These are phyloP conservation scores for Cystofilobasidium bisporidii DNA, from an alignment of 768 basidiomycete species.

Conservation along the genomic window DNA sequence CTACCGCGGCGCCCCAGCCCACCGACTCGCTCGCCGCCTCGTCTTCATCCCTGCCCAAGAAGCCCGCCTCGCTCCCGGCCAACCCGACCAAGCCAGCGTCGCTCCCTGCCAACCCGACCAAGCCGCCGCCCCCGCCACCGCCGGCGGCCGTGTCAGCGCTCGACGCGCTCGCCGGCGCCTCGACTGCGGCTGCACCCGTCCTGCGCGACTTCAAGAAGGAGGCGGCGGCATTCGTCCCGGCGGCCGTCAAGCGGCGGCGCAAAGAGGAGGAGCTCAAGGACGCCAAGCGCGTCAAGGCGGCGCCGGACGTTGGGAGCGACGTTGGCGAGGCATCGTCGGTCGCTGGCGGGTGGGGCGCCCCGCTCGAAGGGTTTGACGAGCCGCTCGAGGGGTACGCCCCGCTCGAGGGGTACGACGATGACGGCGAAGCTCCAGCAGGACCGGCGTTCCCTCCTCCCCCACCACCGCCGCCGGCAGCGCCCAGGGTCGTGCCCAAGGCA, in stretches of 20 bases:
- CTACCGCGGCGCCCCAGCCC: constrained; percentile 7
- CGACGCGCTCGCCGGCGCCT: constrained; percentile 45
- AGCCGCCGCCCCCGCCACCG: constrained; percentile 2
- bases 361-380: constrained; percentile 4
- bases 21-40: background rate
- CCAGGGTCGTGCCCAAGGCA: background rate
- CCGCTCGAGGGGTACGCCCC: background rate
- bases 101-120: constrained; percentile 10
- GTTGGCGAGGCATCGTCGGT: background rate
- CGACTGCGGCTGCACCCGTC: constrained; percentile 72
- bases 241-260: constrained; percentile 62
- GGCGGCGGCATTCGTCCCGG: constrained; percentile 81
- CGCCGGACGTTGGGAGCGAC: background rate
- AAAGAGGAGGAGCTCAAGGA: background rate
- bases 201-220: constrained; percentile 92
- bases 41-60: background rate
- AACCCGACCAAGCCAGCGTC: constrained; percentile 31
- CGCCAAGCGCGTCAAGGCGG: constrained; percentile 6
- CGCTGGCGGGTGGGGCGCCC: background rate
- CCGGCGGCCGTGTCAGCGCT: background rate
- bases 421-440: too few species aligned
- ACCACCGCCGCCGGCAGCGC: background rate
- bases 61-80: constrained; percentile 21
- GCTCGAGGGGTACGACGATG: background rate
- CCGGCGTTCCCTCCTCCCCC: background rate